Evolutionary conservation across 208 protist genomes (phyloP).

Genomic region (Naegleria gruberi): DNA sequence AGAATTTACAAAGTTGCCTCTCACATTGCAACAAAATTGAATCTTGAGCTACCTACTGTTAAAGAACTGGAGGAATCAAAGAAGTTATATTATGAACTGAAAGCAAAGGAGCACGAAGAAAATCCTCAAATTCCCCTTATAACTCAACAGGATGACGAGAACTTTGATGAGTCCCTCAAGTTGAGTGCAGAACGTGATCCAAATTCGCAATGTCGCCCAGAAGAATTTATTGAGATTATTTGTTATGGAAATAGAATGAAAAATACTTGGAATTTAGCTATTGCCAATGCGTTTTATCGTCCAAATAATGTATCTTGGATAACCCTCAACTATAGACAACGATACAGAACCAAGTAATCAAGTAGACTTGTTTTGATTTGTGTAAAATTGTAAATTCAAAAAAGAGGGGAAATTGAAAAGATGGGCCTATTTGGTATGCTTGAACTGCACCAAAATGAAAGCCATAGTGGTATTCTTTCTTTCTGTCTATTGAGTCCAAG

Average conservation of each 20-base stretch:
- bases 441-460: no score
- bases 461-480: no score
- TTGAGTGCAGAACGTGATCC: neutral
- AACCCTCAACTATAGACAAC: neutral
- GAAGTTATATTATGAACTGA: neutral
- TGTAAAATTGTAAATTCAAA: no score
- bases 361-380: no score
- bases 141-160: neutral
- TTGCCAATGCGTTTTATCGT: slow-evolving; percentile 13
- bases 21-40: neutral
- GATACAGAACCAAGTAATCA: no score
- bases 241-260: neutral
- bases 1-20: neutral
- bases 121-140: neutral
- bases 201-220: neutral
- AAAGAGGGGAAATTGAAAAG: no score
- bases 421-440: no score
- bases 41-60: neutral
- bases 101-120: neutral
- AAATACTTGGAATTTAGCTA: neutral
- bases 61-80: neutral
- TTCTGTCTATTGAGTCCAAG: no score
- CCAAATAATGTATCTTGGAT: neutral
- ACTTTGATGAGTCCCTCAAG: neutral
- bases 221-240: neutral